phyloP scores from a whole-genome alignment of 441 rosid species.

The Monsonia emarginata region DNA sequence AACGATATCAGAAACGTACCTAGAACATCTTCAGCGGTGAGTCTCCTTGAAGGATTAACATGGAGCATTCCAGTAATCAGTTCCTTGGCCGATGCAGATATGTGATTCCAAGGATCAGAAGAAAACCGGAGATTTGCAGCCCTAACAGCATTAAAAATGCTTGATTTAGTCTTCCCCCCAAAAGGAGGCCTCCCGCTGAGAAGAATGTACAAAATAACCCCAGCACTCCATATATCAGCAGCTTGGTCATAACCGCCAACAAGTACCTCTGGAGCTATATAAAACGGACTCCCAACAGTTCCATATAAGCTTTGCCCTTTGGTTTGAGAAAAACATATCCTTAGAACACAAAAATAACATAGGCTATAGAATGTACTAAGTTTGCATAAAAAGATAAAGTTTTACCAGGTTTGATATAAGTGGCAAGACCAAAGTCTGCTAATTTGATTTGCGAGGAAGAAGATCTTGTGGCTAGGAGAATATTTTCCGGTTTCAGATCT shows the following conservation, averaged over 20 bases:
- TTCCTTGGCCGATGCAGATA: slow-evolving; percentile 54
- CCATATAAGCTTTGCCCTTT: slow-evolving; percentile 61
- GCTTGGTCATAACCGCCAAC: slow-evolving; percentile 66
- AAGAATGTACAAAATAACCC: slow-evolving; percentile 72
- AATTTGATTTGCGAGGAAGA: slow-evolving; percentile 65
- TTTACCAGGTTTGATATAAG: slow-evolving; percentile 58
- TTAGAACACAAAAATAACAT: no score
- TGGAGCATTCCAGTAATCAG: slow-evolving; percentile 62
- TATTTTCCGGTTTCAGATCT: slow-evolving; percentile 76
- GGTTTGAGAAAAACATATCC: slow-evolving; percentile 10
- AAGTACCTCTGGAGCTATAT: slow-evolving; percentile 81
- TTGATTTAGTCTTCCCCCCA: slow-evolving; percentile 72
- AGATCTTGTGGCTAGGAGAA: slow-evolving; percentile 56
- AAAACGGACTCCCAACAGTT: slow-evolving; percentile 86
- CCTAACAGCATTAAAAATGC: slow-evolving; percentile 75
- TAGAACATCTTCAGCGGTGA: slow-evolving; percentile 50
- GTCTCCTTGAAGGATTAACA: slow-evolving; percentile 58
- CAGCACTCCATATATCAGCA: slow-evolving; percentile 93
- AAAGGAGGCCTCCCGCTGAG: slow-evolving; percentile 84
- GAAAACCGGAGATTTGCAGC: slow-evolving; percentile 64
- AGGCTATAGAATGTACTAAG: no score
- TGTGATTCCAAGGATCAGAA: slow-evolving; percentile 52
- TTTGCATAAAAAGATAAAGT: neutral
- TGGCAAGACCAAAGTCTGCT: slow-evolving; percentile 93
- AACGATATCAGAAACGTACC: slow-evolving; percentile 30